Conservation (phyloP, 2,329 filamentous ascomycete species). For the Ceratocystis cacaofunesta region DNA sequence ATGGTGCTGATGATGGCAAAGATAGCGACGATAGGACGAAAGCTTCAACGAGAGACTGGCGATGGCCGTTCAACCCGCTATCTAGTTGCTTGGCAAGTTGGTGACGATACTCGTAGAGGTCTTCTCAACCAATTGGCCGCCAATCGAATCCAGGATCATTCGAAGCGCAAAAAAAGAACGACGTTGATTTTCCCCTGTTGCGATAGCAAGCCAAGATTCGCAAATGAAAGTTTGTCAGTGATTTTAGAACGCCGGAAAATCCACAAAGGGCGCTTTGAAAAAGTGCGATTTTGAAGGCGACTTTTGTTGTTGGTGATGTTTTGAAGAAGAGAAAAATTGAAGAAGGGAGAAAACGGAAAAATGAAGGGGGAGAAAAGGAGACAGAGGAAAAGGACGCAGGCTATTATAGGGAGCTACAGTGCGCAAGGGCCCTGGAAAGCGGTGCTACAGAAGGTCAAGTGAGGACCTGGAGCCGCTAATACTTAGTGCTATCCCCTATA, state of each 20-base stretch:
- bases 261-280: neutral
- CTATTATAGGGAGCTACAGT: neutral
- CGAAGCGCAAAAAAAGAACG: no score
- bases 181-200: no score
- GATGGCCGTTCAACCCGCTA: no score
- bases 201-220: no score
- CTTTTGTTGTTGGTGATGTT: neutral
- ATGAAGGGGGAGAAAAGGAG: neutral
- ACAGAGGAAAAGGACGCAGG: neutral
- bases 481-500: no score
- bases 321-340: neutral
- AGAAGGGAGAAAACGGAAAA: neutral
- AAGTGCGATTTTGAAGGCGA: neutral
- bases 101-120: no score
- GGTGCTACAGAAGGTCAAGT: neutral
- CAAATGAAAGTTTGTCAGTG: neutral
- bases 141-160: no score
- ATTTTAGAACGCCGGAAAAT: neutral
- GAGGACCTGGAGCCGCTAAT: neutral
- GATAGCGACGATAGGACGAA: no score
- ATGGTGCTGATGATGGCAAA: no score
- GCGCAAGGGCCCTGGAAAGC: neutral
- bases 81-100: no score
- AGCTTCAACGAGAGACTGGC: no score
- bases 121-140: no score